phyloP scores from a whole-genome alignment of 1,284 basidiomycete species.

The Austroboletus niveus region DNA sequence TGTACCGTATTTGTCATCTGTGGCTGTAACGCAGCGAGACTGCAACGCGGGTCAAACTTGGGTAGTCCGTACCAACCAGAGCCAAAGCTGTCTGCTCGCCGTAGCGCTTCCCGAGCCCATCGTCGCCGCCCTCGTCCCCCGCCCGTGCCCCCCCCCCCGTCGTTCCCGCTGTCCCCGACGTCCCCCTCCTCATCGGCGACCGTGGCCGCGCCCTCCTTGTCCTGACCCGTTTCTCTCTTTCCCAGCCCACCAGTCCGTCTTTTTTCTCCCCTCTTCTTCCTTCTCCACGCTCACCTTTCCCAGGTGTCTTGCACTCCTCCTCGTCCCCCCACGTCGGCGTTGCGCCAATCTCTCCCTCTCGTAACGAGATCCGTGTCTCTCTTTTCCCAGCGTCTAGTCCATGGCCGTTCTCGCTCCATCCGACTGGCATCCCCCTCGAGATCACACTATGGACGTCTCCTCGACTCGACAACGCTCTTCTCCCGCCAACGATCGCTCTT shows the following conservation, averaged over 20 bases:
- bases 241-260: neutral
- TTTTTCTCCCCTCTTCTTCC: neutral
- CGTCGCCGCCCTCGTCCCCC: neutral
- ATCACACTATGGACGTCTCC: conserved; percentile 56
- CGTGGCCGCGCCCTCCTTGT: conserved; percentile 3
- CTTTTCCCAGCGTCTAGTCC: conserved; percentile 32
- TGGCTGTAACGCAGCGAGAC: conserved; percentile 17
- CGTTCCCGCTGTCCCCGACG: neutral
- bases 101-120: neutral
- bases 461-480: conserved; percentile 54
- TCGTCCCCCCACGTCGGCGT: neutral
- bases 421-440: conserved; percentile 67
- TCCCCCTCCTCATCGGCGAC: neutral
- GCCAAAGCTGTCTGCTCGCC: neutral
- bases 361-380: conserved; percentile 6
- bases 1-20: conserved; percentile 19
- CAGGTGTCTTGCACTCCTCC: neutral
- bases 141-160: too few relatives aligned
- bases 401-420: conserved; percentile 75
- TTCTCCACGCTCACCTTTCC: neutral
- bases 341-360: conserved; percentile 2
- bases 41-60: conserved; percentile 11
- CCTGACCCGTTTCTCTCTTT: conserved; percentile 3
- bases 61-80: neutral
- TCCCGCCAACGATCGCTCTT: conserved; percentile 49